phyloP scores from a whole-genome alignment of 768 basidiomycete species.

The Phanerochaete sordida region DNA sequence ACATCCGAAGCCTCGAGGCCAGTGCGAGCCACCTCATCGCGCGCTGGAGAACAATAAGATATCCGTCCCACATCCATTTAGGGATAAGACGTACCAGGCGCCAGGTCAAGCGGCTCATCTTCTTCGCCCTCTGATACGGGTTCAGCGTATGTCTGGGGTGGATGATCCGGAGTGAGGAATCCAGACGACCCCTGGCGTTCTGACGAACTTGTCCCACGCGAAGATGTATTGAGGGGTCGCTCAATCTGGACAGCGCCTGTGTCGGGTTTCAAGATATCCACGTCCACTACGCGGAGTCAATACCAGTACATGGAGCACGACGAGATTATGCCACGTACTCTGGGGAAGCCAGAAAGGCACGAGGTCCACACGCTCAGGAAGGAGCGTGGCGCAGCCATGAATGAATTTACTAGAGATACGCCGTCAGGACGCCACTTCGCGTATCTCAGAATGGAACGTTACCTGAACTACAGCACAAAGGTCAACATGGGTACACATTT shows the following conservation, averaged over 20 bases:
- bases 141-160: constrained; percentile 59
- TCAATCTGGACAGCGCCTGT: constrained; percentile 66
- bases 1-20: constrained; percentile 73
- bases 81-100: constrained; percentile 37
- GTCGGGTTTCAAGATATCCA: constrained; percentile 90
- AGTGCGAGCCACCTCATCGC: constrained; percentile 78
- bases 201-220: constrained; percentile 41
- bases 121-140: constrained; percentile 96
- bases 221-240: constrained; percentile 56
- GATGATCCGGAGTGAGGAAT: constrained; percentile 36
- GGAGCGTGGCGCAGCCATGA: constrained; percentile 90
- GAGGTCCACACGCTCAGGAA: constrained; percentile 90
- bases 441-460: neutral
- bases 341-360: constrained; percentile 99
- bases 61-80: neutral
- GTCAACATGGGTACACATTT: neutral
- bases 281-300: constrained; percentile 65
- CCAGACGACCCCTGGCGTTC: constrained; percentile 36
- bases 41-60: constrained; percentile 28
- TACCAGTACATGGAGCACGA: neutral
- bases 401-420: constrained; percentile 73
- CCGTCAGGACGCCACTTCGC: neutral
- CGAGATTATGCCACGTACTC: constrained; percentile 43
- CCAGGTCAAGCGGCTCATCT: constrained; percentile 67
- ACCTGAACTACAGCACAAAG: constrained; percentile 15